These are phyloP conservation scores for Phyllosticta ampelicida DNA, from an alignment of 2,329 filamentous ascomycete species.

Conservation along the genomic window DNA sequence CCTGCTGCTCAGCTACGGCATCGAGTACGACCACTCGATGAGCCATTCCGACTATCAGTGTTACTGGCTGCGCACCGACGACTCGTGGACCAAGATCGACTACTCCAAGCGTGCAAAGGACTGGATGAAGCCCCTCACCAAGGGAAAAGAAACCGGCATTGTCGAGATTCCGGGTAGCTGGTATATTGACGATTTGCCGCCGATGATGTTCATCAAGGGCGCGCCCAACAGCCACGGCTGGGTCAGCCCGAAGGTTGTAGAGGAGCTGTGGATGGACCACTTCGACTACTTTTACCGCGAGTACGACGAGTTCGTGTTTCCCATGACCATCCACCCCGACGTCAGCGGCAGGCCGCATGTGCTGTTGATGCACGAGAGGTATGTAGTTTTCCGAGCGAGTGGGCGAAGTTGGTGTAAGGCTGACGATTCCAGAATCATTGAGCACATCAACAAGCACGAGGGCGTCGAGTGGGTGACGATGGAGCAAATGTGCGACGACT, in stretches of 20 bases:
- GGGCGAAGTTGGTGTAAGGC: not conserved
- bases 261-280: slow-evolving; percentile 56
- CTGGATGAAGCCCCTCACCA: slow-evolving; percentile 57
- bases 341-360: slow-evolving; percentile 55
- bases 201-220: slow-evolving; percentile 64
- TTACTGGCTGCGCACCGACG: slow-evolving; percentile 54
- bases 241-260: slow-evolving; percentile 46
- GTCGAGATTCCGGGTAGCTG: slow-evolving; percentile 57
- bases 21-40: slow-evolving; percentile 61
- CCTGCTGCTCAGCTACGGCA: slow-evolving; percentile 53
- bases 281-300: slow-evolving; percentile 68
- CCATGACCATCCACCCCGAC: slow-evolving; percentile 67
- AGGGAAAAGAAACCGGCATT: slow-evolving; percentile 49
- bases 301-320: slow-evolving; percentile 67
- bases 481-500: slow-evolving; percentile 61
- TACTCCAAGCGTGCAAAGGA: slow-evolving; percentile 50
- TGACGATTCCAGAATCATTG: slow-evolving; percentile 42
- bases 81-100: slow-evolving; percentile 58
- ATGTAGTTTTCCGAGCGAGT: slow-evolving; percentile 11
- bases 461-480: slow-evolving; percentile 59
- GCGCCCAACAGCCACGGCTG: slow-evolving; percentile 55
- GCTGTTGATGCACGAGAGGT: slow-evolving; percentile 62
- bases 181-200: slow-evolving; percentile 51
- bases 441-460: slow-evolving; percentile 54
- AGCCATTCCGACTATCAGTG: slow-evolving; percentile 53